Base-by-base conservation (phyloP, 2,329 filamentous ascomycete genomes). In the Penicillium sp. region DNA sequence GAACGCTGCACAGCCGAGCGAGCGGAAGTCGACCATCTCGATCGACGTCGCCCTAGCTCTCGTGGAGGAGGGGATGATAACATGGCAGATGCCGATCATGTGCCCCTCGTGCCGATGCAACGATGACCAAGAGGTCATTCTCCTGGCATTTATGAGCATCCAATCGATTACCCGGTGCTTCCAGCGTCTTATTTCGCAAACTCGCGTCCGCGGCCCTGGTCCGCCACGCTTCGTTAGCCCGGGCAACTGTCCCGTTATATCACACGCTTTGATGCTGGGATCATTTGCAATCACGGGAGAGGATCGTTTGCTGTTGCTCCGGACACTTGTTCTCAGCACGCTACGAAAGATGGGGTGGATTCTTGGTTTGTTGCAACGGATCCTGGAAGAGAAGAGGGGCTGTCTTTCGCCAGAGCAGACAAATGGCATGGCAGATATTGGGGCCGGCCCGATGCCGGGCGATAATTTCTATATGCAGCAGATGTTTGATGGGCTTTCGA, bases 51-150 rank as follows among this genome's bases (percentile, higher is more conserved):
- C 49, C 14, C 24, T 52, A 45, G n/a, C 49, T 7, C 49, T 52
- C 12, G 49, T 52, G 20, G 49, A 52, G 38, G 49, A 30, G n/a
- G 49, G 49, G 23, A 45, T 52, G 49, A 52, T 43, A 33, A 40
- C 38, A 52, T 52, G 49, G 49, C 49, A 52, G 49, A 23, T 6
- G 5, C 49, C 49, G 35, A 52, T 52, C 14, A 52, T 52, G 49
- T 52, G 49, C 23, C 9, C 11, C 18, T 43, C 38, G 11, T 52
- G 49, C n/a, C 49, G 49, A 28, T 52, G 49, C 18, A 52, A 52
- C 38, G 49, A 52, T 21, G 49, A 52, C 24, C 49, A 52, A 4
- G 49, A 52, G 23, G 49, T 52, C 11, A 43, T 52, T 21, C 38
- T 52, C 3, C 24, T 52, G 1, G 49, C 49, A 45, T 52, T 52